Evolutionary conservation across 805 yeast species (phyloP), one percentile per base, ranked within the genome.

Genomic region (Yamadazyma sp.): DNA sequence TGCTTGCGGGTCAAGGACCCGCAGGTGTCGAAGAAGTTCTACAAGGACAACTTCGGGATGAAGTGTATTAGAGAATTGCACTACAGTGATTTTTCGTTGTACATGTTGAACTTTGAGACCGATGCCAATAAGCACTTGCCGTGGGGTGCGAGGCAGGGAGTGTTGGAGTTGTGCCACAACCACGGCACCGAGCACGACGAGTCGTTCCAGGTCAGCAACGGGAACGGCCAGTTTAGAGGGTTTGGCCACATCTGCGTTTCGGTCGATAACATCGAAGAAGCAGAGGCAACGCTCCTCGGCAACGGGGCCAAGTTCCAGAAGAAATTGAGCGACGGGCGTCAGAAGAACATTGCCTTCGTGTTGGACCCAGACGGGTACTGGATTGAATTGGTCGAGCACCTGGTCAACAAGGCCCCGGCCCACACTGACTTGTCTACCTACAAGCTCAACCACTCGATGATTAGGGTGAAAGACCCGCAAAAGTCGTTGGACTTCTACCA

Each of bases 321-420:
- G 72, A 85, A 72, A 55, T 69, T 90, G 48, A 62, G 77, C 25
- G 98, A 91, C 57, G 99, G 99, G 24, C 80, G 96, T 63, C 96
- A 87, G 65, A 82, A 80, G 62, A 75, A 88, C 60, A 90, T 93
- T 67, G 98, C 98, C 0, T 93, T 91, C 62, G 95, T 83, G 5
- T 75, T 90, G 50, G 99, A 93, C 55, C 97, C 98, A 5, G 91
- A 91, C 63, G 93, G 93, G 52, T 93, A 93, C 67, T 91, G 99
- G 99, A 77, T 91, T 53, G 99, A 91, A 70, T 66, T 91, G 54
- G 77, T 91, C 49, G 80, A 79, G 53, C 81, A 76, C 49, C 70
- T 64, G 13, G 47, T 67, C 25, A 58, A 61, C 43, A 72, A 74
- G 52, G 44, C 48, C 9, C 74, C 67, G 16, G 67, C 52, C 19